Evolutionary conservation across 371 early-diverging fungal genomes (phyloP).

Genomic region (Mucor irregularis): DNA sequence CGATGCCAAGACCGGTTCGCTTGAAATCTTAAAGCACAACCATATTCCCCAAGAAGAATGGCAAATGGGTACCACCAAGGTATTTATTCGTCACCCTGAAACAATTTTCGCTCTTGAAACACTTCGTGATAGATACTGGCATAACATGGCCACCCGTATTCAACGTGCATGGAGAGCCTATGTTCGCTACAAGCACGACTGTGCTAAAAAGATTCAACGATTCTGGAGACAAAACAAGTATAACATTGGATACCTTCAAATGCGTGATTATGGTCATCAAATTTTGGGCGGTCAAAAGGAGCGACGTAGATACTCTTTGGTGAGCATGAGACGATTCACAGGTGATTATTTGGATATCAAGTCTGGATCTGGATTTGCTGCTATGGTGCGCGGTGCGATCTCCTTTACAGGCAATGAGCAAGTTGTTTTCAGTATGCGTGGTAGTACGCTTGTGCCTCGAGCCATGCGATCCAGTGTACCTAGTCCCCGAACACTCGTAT

Average conservation of each 20-base stretch:
- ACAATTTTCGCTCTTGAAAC: constrained; percentile 93
- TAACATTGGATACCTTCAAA: constrained; percentile 85
- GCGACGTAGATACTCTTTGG: constrained; percentile 84
- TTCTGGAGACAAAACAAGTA: constrained; percentile 90
- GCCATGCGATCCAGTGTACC: constrained; percentile 80
- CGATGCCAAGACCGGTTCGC: constrained; percentile 66
- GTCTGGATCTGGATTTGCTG: constrained; percentile 63
- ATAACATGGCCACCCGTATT: constrained; percentile 93
- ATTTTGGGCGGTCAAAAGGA: constrained; percentile 91
- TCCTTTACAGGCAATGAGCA: constrained; percentile 56
- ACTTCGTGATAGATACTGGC: constrained; percentile 94
- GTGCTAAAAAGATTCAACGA: constrained; percentile 78
- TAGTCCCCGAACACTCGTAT: constrained; percentile 71
- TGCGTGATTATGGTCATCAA: constrained; percentile 92
- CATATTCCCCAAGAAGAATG: constrained; percentile 88
- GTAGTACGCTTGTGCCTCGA: constrained; percentile 72
- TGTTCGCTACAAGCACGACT: constrained; percentile 71
- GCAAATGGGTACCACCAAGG: constrained; percentile 94
- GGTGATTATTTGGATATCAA: constrained; percentile 92
- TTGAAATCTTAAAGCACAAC: constrained; percentile 83
- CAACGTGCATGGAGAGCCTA: constrained; percentile 90
- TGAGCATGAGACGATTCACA: constrained; percentile 81
- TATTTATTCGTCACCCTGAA: constrained; percentile 95
- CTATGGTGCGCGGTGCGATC: constrained; percentile 65
- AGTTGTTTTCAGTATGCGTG: constrained; percentile 69